Base-by-base conservation (phyloP, 2,329 filamentous ascomycete genomes). In the Coniochaeta pulveracea region DNA sequence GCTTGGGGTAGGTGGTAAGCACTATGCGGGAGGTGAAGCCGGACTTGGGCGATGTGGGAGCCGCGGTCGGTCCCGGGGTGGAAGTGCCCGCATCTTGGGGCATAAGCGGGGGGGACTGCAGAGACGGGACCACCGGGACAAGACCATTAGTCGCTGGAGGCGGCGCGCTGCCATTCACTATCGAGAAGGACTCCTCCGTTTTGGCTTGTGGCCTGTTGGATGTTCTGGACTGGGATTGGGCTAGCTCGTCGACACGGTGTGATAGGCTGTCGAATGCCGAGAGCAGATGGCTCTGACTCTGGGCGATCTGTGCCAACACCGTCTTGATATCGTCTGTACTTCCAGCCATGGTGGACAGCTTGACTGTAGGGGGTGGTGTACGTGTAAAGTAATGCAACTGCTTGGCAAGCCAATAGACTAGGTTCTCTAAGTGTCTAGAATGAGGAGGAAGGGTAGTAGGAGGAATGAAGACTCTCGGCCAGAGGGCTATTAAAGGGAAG, bases 1-100 rank as follows among this genome's bases (percentile, higher is more conserved):
- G 89, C 46, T 85, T 86, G 18, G 89, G 89, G 57, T 96, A 95
- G 5, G 88, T 94, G 33, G 69, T 73, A 39, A 73, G 57, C 40
- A 72, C 60, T 38, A 73, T 72, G 14, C 69, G 64, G 34, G 67
- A 70, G 8, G 66, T 64, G 40, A 70, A 63, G 4, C 55, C 57
- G 5, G 65, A 55, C 39, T 63, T 63, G 6, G 26, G 26, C 41
- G 60, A 54, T 12, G 47, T 48, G 4, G 51, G 40, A 10, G 53
- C 48, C 6, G 47, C 40, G 25, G 34, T 32, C 40, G 9, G 46
- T 23, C 41, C 32, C n/a, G 46, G 36, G 16, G 47, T 37, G 22
- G 47, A 42, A 4, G 42, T 39, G 16, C 43, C 40, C 11, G 44
- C 44, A 11, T 50, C 45, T 31, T 36, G 42, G 19, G 45, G 42